Conservation (phyloP, 1,139 yeast genomes). For the Suhomyces choctaworum region DNA sequence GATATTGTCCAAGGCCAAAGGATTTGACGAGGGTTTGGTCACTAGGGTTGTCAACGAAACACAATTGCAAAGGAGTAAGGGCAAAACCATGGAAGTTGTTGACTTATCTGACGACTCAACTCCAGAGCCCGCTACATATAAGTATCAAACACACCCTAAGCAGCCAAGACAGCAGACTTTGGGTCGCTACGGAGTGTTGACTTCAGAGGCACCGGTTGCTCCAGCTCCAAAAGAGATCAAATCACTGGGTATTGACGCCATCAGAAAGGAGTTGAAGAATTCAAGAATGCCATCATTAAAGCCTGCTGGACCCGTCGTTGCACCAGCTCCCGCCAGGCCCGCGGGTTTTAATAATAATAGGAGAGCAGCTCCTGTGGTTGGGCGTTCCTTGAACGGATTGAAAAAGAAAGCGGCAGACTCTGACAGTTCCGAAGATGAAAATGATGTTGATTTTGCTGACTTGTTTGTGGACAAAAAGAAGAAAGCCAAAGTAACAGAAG, state of each 20-base stretch:
- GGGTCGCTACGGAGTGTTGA: conserved; percentile 46
- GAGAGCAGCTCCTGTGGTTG: conserved; percentile 25
- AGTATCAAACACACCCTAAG: conserved; percentile 25
- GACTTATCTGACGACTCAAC: conserved; percentile 14
- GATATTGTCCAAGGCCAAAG: conserved; percentile 57
- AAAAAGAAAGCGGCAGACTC: conserved; percentile 32
- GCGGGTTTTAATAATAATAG: conserved; percentile 70
- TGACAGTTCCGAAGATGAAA: conserved; percentile 36
- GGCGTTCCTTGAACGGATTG: conserved; percentile 38
- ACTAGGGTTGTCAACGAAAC: conserved; percentile 51
- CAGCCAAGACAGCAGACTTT: conserved; percentile 49
- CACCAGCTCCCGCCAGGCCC: conserved; percentile 76
- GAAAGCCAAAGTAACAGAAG: conserved; percentile 37
- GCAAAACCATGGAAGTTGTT: conserved; percentile 8
- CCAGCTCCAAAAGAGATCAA: conserved; percentile 39
- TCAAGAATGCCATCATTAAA: conserved; percentile 23
- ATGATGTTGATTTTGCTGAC: conserved; percentile 43
- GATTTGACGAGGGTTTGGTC: conserved; percentile 53
- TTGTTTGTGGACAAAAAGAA: conserved; percentile 41
- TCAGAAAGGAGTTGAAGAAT: conserved; percentile 38
- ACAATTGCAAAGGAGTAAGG: conserved; percentile 30
- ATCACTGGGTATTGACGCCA: conserved; percentile 40
- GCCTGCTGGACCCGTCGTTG: conserved; percentile 29
- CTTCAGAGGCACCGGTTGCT: conserved; percentile 41
- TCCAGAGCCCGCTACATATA: conserved; percentile 27